Conservation (phyloP, 768 basidiomycete genomes). For the Amanita rubescens region DNA sequence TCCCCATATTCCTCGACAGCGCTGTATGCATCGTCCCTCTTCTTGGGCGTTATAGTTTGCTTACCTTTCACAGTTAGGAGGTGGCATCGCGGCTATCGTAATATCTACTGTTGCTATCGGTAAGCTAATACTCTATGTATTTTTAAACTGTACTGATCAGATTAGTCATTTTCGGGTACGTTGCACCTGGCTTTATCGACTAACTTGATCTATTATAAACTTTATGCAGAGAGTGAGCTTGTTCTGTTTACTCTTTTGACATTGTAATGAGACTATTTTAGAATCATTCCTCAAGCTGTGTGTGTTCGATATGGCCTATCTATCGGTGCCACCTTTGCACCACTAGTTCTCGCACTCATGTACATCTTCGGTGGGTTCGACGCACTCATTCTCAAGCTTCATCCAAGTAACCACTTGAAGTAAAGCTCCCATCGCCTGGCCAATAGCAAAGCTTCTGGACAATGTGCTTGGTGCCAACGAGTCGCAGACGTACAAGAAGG, state of each 20-base stretch:
- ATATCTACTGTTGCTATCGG: conserved; percentile 76
- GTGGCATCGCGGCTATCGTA: conserved; percentile 67
- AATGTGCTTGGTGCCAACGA: conserved; percentile 69
- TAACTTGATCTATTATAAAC: conserved; percentile 2
- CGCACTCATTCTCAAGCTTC: neutral
- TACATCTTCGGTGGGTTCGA: conserved; percentile 38
- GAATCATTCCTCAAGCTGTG: conserved; percentile 63
- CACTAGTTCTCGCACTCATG: conserved; percentile 70
- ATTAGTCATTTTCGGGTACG: conserved; percentile 77
- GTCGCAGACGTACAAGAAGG: conserved; percentile 73
- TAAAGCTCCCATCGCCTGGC: conserved; percentile 72
- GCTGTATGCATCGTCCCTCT: conserved; percentile 38
- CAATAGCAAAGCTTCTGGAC: conserved; percentile 79
- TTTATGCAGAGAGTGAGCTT: conserved; percentile 62
- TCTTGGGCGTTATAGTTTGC: neutral
- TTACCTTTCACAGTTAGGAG: conserved; percentile 33
- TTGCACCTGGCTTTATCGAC: conserved; percentile 4
- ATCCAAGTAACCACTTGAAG: neutral
- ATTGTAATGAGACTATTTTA: conserved; percentile 11
- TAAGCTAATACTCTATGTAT: conserved; percentile 17
- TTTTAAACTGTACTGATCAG: conserved; percentile 4
- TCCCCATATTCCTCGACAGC: conserved; percentile 76
- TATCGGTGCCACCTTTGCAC: conserved; percentile 74
- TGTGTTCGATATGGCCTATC: conserved; percentile 75
- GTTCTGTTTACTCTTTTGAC: neutral